Base-by-base conservation (phyloP, 2,329 filamentous ascomycete genomes). In the Colletotrichum tropicicola region DNA sequence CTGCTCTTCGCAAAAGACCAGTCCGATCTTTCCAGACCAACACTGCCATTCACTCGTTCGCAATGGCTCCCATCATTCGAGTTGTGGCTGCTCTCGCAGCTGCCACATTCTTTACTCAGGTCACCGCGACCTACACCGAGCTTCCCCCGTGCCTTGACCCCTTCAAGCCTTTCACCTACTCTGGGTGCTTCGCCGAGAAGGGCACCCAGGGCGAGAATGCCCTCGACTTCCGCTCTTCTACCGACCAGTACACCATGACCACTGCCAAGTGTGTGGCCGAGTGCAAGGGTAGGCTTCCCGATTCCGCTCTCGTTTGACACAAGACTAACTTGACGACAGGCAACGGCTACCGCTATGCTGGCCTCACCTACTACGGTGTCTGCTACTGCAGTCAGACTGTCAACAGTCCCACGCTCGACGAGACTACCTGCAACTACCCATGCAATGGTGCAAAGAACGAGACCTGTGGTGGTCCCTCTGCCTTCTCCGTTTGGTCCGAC, bases 391-490 rank as follows among this genome's bases (percentile, higher is more conserved):
- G 83, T 30, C 76, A 84, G 66, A 83, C 82, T 27, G 79, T 85
- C 66, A 75, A 85, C 67, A 82, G 82, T n/a, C 83, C 86, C 70
- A 80, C 80, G 68, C 73, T 90, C 15, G 72, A 78, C 3, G 80
- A 83, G 19, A 78, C 83, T 15, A 80, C 87, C 37, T 91, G 90
- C 70, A 87, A 81, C 72, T 86, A 88, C 59, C 77, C 84, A 9
- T 84, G 88, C 73, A 82, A 74, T 27, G 80, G 80, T 39, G 79
- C 85, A 78, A 74, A 72, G 41, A 69, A 71, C n/a, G 62, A 83
- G 72, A 76, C 66, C 25, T 87, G 85, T 66, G 85, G 85, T 57
- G 82, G 83, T 19, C 76, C 81, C 58, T 75, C 78, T 8, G 70
- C 74, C 28, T 80, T 87, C 64, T 84, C 83, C 2, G 65, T 84